phyloP scores from a whole-genome alignment of 116 monocot genomes.

The Dioscorea cayenensis region DNA sequence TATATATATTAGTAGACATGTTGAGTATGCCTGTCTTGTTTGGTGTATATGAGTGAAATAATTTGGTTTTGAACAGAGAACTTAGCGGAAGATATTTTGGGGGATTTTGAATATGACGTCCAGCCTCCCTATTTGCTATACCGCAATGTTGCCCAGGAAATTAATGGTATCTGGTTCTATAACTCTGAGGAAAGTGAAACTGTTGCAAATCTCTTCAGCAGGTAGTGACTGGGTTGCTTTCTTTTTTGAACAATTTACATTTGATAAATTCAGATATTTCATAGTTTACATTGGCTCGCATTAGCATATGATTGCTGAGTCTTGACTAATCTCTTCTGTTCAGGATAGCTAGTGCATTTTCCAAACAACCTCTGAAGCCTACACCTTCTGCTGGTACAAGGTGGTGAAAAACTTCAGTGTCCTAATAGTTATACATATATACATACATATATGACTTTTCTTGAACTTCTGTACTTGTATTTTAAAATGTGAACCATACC shows the following conservation, averaged over 20 bases:
- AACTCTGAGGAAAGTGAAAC: slow-evolving; percentile 88
- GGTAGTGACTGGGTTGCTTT: slow-evolving; percentile 29
- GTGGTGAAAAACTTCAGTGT: slow-evolving; percentile 10
- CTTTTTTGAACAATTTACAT: neutral
- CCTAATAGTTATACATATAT: no score
- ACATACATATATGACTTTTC: no score
- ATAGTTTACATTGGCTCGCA: no score
- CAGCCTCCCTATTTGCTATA: slow-evolving; percentile 93
- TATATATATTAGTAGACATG: slow-evolving; percentile 2
- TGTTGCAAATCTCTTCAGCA: slow-evolving; percentile 80
- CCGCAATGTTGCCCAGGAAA: slow-evolving; percentile 89
- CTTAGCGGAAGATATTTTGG: slow-evolving; percentile 92
- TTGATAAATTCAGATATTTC: no score
- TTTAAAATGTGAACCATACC: no score
- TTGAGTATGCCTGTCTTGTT: no score
- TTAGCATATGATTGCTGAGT: neutral
- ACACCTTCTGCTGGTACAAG: slow-evolving; percentile 65
- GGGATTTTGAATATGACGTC: slow-evolving; percentile 96
- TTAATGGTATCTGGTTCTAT: slow-evolving; percentile 99
- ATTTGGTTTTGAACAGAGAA: slow-evolving; percentile 51
- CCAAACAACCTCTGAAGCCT: slow-evolving; percentile 75
- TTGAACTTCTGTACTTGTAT: no score
- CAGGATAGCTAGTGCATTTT: slow-evolving; percentile 91
- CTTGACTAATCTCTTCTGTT: neutral
- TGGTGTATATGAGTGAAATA: slow-evolving; percentile 2